A percentile compares a stretch with the other conserved stretches of the same genome.
These are phyloP conservation scores for Gnomoniopsis sp. DNA, from an alignment of 2,329 filamentous ascomycete species.

Conservation along the genomic window DNA sequence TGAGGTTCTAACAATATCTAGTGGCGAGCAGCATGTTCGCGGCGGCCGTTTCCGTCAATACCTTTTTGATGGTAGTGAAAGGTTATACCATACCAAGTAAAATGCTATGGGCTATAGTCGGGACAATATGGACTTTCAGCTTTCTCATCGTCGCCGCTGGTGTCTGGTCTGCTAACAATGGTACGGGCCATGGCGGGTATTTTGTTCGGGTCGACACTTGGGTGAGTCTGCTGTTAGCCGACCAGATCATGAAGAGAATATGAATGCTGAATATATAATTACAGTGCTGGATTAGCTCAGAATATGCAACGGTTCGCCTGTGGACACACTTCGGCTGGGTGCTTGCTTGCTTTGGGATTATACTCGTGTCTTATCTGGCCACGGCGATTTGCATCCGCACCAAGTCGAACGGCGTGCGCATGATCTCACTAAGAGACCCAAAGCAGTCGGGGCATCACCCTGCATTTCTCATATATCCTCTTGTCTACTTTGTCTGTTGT, in stretches of 20 bases:
- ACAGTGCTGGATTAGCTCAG: conserved; percentile 11
- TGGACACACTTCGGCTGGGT: conserved; percentile 13
- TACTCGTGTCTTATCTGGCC: neutral
- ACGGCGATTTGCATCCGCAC: neutral
- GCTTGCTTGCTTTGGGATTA: conserved; percentile 2
- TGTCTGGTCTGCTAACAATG: conserved; percentile 4
- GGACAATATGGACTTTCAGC: conserved; percentile 3
- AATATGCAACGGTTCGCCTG: conserved; percentile 4
- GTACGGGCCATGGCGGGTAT: conserved; percentile 2
- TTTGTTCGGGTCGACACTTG: conserved; percentile 7
- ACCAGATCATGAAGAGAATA: neutral
- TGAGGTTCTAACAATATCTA: neutral
- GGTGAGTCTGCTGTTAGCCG: neutral
- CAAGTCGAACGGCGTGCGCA: neutral
- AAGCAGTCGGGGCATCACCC: conserved; percentile 3
- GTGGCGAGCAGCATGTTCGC: conserved; percentile 3
- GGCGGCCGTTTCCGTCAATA: conserved; percentile 5
- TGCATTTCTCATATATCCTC: conserved; percentile 9
- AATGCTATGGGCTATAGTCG: neutral
- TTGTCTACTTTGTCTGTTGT: conserved; percentile 6
- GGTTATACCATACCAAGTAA: conserved; percentile 5
- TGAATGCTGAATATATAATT: neutral
- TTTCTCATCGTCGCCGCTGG: conserved; percentile 7
- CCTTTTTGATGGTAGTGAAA: conserved; percentile 2
- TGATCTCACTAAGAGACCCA: neutral